Percentiles rank a stretch among this genome's conserved stretches.
Conservation (phyloP, 306 rosid genomes). For the Pterocarpus macrocarpus region DNA sequence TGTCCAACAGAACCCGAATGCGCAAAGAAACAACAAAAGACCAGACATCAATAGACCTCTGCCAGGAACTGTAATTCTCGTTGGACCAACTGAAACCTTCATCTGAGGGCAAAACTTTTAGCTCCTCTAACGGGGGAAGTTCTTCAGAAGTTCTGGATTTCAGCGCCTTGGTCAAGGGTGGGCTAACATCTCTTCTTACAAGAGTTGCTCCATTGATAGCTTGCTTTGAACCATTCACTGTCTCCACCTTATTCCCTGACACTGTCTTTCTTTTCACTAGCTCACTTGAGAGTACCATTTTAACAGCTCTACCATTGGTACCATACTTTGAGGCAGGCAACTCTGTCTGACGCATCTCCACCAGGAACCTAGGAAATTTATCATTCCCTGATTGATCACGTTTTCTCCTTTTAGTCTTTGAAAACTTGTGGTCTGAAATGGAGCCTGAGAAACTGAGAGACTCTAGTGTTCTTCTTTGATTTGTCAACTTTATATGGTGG, state of each 20-base stretch:
- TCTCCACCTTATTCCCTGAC: conserved; percentile 56
- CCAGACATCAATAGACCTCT: conserved; percentile 94
- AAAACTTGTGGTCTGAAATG: conserved; percentile 57
- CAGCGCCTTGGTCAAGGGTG: conserved; percentile 55
- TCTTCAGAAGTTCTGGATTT: conserved; percentile 50
- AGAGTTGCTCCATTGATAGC: conserved; percentile 67
- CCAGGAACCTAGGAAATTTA: conserved; percentile 49
- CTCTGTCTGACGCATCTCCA: conserved; percentile 69
- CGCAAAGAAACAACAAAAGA: conserved; percentile 86
- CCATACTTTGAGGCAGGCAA: conserved; percentile 60
- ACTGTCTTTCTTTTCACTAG: conserved; percentile 57
- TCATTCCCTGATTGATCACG: conserved; percentile 34
- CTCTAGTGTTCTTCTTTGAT: conserved; percentile 54
- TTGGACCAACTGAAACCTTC: conserved; percentile 95
- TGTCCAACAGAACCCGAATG: conserved; percentile 77
- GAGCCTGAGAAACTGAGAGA: conserved; percentile 70
- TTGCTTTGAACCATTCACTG: conserved; percentile 66
- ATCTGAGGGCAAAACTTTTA: conserved; percentile 87
- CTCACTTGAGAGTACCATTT: conserved; percentile 86
- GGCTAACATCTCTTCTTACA: conserved; percentile 53
- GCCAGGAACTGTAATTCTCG: conserved; percentile 86
- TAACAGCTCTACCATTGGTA: conserved; percentile 77
- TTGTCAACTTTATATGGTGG: conserved; percentile 55
- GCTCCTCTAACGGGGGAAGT: conserved; percentile 82
- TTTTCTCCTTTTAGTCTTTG: conserved; percentile 48